Conservation (phyloP, 257 asterid species). For the Fraxinus excelsior region DNA sequence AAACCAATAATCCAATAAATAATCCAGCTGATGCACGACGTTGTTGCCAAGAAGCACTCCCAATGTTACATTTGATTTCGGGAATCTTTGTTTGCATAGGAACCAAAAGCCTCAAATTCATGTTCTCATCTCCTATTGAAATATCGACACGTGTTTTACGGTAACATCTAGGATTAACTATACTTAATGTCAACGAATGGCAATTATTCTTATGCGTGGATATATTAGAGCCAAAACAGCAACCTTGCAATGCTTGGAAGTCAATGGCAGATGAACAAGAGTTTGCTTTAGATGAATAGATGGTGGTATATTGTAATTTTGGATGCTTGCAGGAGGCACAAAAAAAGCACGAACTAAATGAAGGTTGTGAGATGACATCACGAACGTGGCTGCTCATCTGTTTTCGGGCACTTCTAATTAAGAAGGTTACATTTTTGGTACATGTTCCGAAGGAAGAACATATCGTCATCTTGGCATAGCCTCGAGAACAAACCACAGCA, state of each 20-base stretch:
- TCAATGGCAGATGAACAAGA: slow-evolving; percentile 31
- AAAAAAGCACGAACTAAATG: slow-evolving; percentile 35
- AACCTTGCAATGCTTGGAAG: slow-evolving; percentile 38
- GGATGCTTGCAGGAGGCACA: slow-evolving; percentile 33
- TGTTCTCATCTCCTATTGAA: slow-evolving; percentile 38
- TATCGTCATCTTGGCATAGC: slow-evolving; percentile 43
- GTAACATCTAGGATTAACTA: slow-evolving; percentile 29
- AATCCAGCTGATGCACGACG: slow-evolving; percentile 45
- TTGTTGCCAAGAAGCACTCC: slow-evolving; percentile 46
- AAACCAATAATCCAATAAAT: slow-evolving; percentile 56
- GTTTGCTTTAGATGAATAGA: slow-evolving; percentile 32
- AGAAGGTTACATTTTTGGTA: slow-evolving; percentile 42
- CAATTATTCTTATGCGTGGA: slow-evolving; percentile 34
- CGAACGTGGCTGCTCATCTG: slow-evolving; percentile 46
- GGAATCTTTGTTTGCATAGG: slow-evolving; percentile 42
- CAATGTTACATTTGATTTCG: slow-evolving; percentile 32
- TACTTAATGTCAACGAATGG: slow-evolving; percentile 42
- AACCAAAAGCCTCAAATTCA: slow-evolving; percentile 46
- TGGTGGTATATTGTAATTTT: slow-evolving; percentile 28
- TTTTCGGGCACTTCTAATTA: slow-evolving; percentile 38
- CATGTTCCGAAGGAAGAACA: slow-evolving; percentile 47
- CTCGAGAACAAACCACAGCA: slow-evolving; percentile 20
- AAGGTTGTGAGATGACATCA: slow-evolving; percentile 39
- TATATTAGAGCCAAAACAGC: slow-evolving; percentile 29
- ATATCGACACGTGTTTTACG: slow-evolving; percentile 34